A percentile compares a stretch with the other conserved stretches of the same genome.
These are phyloP conservation scores for Dalbergia cochinchinensis DNA, from an alignment of 306 rosid species.

Conservation along the genomic window DNA sequence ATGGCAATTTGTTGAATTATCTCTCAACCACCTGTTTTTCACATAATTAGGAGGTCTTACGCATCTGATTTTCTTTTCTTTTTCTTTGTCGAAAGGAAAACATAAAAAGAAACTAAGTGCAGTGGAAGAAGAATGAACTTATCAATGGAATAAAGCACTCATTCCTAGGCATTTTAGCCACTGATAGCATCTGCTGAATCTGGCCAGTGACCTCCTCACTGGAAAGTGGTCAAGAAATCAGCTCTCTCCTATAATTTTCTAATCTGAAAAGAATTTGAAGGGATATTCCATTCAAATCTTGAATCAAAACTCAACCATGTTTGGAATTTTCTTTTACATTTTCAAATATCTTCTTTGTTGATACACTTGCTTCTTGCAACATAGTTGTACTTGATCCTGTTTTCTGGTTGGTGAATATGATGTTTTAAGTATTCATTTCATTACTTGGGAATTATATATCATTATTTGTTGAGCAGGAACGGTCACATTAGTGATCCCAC, in stretches of 20 bases:
- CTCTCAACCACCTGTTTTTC: neutral
- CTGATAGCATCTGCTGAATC: neutral
- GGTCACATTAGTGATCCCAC: conserved; percentile 65
- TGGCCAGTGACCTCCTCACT: neutral
- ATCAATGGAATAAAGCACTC: neutral
- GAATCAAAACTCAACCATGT: conserved; percentile 14
- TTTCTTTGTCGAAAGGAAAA: neutral
- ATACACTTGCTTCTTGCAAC: neutral
- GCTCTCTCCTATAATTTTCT: neutral
- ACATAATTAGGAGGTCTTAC: neutral
- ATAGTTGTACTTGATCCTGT: conserved; percentile 10
- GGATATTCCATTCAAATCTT: conserved; percentile 13
- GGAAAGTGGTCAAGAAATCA: neutral
- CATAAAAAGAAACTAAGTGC: neutral
- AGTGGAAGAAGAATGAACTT: neutral
- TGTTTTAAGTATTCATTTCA: conserved; percentile 20
- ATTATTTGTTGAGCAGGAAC: conserved; percentile 67
- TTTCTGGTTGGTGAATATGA: neutral
- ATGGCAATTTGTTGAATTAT: conserved; percentile 18
- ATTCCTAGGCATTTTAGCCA: neutral
- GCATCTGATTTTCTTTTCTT: neutral
- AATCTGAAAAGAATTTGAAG: neutral
- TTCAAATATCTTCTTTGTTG: conserved; percentile 11
- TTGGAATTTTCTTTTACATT: conserved; percentile 6
- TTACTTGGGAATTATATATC: conserved; percentile 35